These are phyloP conservation scores for Ceratobasidium sp. DNA, from an alignment of 1,284 basidiomycete genomes.

Conservation along the genomic window DNA sequence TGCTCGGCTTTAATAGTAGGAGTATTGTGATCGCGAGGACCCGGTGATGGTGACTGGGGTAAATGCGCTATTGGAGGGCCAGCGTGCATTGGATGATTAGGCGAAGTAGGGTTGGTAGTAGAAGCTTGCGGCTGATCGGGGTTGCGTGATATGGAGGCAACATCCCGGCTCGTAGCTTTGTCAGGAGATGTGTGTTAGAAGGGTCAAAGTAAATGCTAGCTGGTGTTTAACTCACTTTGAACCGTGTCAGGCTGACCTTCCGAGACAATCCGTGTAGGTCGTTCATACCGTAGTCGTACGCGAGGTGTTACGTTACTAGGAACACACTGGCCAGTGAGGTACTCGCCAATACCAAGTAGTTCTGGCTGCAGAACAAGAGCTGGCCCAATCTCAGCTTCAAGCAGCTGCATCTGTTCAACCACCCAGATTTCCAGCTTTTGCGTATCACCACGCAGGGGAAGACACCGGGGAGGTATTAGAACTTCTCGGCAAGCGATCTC, in stretches of 20 bases:
- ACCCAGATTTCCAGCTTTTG: conserved; percentile 32
- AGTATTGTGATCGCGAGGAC: neutral
- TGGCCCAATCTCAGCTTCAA: conserved; percentile 33
- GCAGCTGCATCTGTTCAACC: conserved; percentile 31
- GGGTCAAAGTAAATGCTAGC: neutral
- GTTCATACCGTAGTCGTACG: conserved; percentile 22
- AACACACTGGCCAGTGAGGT: conserved; percentile 1
- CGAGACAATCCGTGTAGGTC: neutral
- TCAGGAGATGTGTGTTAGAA: neutral
- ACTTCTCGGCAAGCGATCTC: conserved; percentile 22
- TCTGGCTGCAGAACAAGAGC: conserved; percentile 15
- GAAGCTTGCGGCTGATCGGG: neutral
- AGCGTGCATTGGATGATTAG: neutral
- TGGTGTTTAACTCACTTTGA: neutral
- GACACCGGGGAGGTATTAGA: conserved; percentile 3
- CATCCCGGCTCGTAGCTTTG: neutral
- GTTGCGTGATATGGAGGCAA: neutral
- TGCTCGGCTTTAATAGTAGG: conserved; percentile 9
- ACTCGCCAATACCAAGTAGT: conserved; percentile 29
- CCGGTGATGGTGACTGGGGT: conserved; percentile 1
- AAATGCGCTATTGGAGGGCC: conserved; percentile 15
- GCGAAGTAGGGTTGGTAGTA: neutral
- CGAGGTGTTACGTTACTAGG: neutral
- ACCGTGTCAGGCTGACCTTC: too few species aligned
- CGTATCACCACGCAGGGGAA: conserved; percentile 7